Conservation (phyloP, 2,329 filamentous ascomycete genomes). For the Xylaria hypoxylon region DNA sequence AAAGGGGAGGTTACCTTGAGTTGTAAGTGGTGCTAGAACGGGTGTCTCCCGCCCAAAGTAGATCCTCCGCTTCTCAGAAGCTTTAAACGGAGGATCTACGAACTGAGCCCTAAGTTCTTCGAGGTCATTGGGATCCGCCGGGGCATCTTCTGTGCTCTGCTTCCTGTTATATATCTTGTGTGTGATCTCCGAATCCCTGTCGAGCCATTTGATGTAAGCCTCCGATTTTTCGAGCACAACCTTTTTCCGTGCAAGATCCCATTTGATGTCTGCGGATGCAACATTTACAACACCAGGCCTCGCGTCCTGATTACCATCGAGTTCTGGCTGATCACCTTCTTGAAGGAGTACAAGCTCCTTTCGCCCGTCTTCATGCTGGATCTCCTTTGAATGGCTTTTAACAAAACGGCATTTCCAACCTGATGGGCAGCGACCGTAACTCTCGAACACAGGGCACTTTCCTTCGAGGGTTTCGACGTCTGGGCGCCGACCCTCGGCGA, state of each 20-base stretch:
- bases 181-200: slow-evolving; percentile 67
- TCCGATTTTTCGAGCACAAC: slow-evolving; percentile 79
- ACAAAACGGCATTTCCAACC: slow-evolving; percentile 97
- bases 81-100: slow-evolving; percentile 85
- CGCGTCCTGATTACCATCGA: slow-evolving; percentile 57
- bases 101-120: slow-evolving; percentile 83
- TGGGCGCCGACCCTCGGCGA: slow-evolving; percentile 82
- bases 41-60: slow-evolving; percentile 97
- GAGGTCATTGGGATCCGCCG: slow-evolving; percentile 50
- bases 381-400: slow-evolving; percentile 85
- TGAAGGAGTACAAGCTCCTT: slow-evolving; percentile 82
- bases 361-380: slow-evolving; percentile 80
- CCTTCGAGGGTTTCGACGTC: slow-evolving; percentile 82
- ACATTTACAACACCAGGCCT: slow-evolving; percentile 80
- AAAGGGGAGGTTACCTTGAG: slow-evolving; percentile 96
- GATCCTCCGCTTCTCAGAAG: slow-evolving; percentile 91
- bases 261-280: slow-evolving; percentile 76
- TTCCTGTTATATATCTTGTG: slow-evolving; percentile 61
- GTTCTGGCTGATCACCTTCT: slow-evolving; percentile 57
- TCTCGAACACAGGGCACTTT: slow-evolving; percentile 84
- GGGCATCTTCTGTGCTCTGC: slow-evolving; percentile 56
- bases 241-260: slow-evolving; percentile 78
- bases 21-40: slow-evolving; percentile 92
- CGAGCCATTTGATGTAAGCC: slow-evolving; percentile 80
- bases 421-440: slow-evolving; percentile 78